Conservation (phyloP, 495 filamentous ascomycete genomes). For the Parathielavia hyrcaniae region DNA sequence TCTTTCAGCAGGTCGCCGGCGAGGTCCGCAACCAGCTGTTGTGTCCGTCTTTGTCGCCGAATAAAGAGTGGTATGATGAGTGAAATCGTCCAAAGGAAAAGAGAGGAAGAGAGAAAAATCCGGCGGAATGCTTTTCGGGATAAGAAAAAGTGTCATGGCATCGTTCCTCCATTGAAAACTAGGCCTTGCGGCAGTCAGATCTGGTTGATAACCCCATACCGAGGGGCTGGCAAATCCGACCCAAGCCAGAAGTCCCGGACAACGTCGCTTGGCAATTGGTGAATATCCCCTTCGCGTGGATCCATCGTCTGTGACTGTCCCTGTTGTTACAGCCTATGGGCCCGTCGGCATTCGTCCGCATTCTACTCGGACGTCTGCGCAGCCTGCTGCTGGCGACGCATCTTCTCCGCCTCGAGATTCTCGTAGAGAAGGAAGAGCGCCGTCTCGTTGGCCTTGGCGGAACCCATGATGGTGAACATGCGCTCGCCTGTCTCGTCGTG, state of each 20-base stretch:
- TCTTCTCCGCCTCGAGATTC: slow-evolving; percentile 98
- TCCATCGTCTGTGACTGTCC: slow-evolving; percentile 23
- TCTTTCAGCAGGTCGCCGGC: too few species aligned
- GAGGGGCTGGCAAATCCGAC: slow-evolving; percentile 41
- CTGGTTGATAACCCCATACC: slow-evolving; percentile 43
- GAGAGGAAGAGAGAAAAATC: slow-evolving; percentile 26
- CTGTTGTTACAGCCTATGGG: slow-evolving; percentile 30
- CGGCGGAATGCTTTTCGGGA: slow-evolving; percentile 35
- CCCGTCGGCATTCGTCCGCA: slow-evolving; percentile 21
- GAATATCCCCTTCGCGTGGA: slow-evolving; percentile 22
- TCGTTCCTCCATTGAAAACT: slow-evolving; percentile 43
- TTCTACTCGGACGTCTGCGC: slow-evolving; percentile 59
- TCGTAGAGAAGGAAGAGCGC: slow-evolving; percentile 95
- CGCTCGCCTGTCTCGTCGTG: slow-evolving; percentile 96
- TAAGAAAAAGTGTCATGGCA: slow-evolving; percentile 38
- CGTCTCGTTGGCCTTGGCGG: slow-evolving; percentile 82
- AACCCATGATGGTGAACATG: slow-evolving; percentile 99
- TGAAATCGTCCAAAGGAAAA: slow-evolving; percentile 29
- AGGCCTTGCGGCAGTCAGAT: slow-evolving; percentile 58
- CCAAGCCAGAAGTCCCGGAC: slow-evolving; percentile 33
- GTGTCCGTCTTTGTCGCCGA: slow-evolving; percentile 16
- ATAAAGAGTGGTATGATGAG: slow-evolving; percentile 28
- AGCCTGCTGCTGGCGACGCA: slow-evolving; percentile 70
- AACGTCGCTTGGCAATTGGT: slow-evolving; percentile 17
- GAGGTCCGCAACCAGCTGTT: background rate